phyloP scores from a whole-genome alignment of 129 eudicot species.

The Lonicera japonica region DNA sequence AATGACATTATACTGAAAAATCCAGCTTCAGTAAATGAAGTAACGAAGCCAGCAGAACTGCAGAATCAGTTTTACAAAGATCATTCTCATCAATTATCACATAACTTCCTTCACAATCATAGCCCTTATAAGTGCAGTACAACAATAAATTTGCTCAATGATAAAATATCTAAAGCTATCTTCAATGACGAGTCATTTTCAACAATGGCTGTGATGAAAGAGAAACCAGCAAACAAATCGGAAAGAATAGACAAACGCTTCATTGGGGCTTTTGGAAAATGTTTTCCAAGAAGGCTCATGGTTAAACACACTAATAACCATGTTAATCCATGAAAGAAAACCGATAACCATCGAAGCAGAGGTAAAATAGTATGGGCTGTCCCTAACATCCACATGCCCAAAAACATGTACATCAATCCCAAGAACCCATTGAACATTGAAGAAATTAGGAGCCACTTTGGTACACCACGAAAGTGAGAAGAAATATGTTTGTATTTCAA shows the following conservation, averaged over 20 bases:
- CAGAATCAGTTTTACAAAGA: conserved; percentile 36
- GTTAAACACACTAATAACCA: conserved; percentile 59
- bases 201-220: conserved; percentile 33
- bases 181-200: conserved; percentile 34
- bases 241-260: conserved; percentile 50
- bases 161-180: conserved; percentile 52
- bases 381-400: conserved; percentile 48
- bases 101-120: conserved; percentile 30
- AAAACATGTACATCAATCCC: conserved; percentile 40
- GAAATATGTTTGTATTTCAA: conserved; percentile 22
- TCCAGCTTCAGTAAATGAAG: conserved; percentile 65
- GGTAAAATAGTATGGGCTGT: conserved; percentile 38
- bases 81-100: conserved; percentile 15
- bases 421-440: conserved; percentile 54
- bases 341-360: conserved; percentile 55
- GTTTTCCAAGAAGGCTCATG: conserved; percentile 54
- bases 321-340: conserved; percentile 59
- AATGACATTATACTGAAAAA: conserved; percentile 60
- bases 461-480: conserved; percentile 21
- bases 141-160: conserved; percentile 59
- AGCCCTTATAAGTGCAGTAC: conserved; percentile 65
- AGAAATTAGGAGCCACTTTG: conserved; percentile 49
- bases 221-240: conserved; percentile 42
- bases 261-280: conserved; percentile 40
- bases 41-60: conserved; percentile 26